A percentile compares a stretch with the other conserved stretches of the same genome.
Evolutionary conservation across 139 green algal genomes (phyloP).

Genomic region (Chlorella sp.): DNA sequence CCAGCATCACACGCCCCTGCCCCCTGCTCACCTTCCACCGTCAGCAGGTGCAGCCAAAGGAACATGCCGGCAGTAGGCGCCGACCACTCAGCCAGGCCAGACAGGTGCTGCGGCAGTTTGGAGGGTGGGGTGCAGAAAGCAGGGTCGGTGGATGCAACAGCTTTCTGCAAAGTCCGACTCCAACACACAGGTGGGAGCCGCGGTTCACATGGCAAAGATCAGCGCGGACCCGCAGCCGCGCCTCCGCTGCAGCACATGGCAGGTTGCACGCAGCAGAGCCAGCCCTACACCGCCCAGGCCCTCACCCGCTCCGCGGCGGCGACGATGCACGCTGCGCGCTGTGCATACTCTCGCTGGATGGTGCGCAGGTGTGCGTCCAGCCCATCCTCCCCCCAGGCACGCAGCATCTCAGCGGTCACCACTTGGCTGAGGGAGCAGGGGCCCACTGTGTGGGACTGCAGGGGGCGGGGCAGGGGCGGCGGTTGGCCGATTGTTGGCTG

Average conservation of each 20-base stretch:
- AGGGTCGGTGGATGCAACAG: neutral
- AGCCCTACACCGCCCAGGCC: neutral
- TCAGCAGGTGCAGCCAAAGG: conserved; percentile 48
- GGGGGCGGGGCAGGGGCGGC: neutral
- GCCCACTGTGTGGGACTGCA: conserved; percentile 57
- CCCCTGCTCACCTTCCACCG: conserved; percentile 25
- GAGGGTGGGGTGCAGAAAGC: neutral
- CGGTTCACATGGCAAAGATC: too few species aligned
- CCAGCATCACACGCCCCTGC: neutral
- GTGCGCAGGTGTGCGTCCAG: conserved; percentile 49
- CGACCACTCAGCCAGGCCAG: conserved; percentile 53
- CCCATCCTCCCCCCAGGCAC: conserved; percentile 51
- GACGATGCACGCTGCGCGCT: conserved; percentile 31
- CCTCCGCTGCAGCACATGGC: too few species aligned
- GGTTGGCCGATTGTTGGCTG: neutral
- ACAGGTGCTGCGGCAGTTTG: conserved; percentile 23
- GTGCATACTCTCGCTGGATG: conserved; percentile 57
- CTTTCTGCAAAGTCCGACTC: neutral
- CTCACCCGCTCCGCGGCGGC: conserved; percentile 23
- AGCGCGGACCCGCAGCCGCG: too few species aligned
- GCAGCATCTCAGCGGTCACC: conserved; percentile 44
- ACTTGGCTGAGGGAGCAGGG: conserved; percentile 51
- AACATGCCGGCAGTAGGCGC: conserved; percentile 58
- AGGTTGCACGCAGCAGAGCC: neutral
- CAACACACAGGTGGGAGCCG: too few species aligned